Base-by-base conservation (phyloP, 306 rosid species). In the Quercus variabilis region DNA sequence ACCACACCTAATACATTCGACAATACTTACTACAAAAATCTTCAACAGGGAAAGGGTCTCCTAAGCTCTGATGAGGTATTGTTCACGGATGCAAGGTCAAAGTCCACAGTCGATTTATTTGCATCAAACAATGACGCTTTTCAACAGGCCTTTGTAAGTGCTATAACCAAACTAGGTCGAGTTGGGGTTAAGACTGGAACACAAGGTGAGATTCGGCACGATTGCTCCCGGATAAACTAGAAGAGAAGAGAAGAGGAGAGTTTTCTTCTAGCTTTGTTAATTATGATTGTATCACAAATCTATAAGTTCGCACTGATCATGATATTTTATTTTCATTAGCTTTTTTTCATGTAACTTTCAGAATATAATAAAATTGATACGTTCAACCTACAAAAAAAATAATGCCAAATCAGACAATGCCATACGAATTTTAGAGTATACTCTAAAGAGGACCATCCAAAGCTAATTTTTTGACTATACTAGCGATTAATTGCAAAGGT, bases 31-130 rank as follows among this genome's bases (percentile, higher is more conserved):
- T 85, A 49, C 80, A 9, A 55, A 60, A 81, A 85, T 64, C 85
- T 85, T 41, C 82, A 74, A 43, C 85, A 85, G 69, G 83, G 85
- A n/a, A 77, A 77, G 78, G 88, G 88, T 38, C 72, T 85, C 15
- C 78, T 85, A 78, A 69, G 71, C 43, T 81, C 88, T 21, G 88
- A 85, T 64, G 83, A 81, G 65, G 18, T 54, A 5, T 49, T 85
- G 25, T 85, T 81, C 51, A 74, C 83, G 1, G 88, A 85, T 30
- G 8, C 26, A 55, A 77, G 85, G 63, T 77, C 88, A 13, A 74
- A 14, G 67, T 17, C 70, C 4, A 78, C 80, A 0, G 74, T 85
- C 58, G 69, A 74, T 52, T 21, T 12, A 20, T 85, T 85, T 56
- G 88, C 88, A 12, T 81, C 88, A 20, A 85, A 28, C 35, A 19